Evolutionary conservation across 2,329 filamentous ascomycete genomes (phyloP).

Genomic region (Colletotrichum gloeosporioides): DNA sequence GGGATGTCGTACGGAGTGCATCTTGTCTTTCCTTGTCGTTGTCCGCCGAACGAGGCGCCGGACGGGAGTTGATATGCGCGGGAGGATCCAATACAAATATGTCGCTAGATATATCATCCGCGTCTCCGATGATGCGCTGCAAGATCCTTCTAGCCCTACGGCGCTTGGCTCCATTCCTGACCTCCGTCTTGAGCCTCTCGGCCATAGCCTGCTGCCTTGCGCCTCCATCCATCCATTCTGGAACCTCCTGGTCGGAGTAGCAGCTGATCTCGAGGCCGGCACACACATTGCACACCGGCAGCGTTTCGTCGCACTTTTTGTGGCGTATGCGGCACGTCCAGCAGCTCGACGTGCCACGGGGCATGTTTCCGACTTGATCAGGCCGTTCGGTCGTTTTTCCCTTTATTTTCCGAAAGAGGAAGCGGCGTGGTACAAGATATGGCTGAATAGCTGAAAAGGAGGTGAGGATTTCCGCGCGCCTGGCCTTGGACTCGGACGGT

Average conservation of each 20-base stretch:
- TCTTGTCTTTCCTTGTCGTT: not conserved
- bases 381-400: not conserved
- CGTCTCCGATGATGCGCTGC: not conserved
- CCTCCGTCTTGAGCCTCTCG: conserved; percentile 22
- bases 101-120: not conserved
- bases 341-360: conserved; percentile 47
- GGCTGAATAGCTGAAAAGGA: not conserved
- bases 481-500: not conserved
- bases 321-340: conserved; percentile 67
- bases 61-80: not conserved
- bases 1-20: not conserved
- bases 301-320: conserved; percentile 64
- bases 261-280: conserved; percentile 60
- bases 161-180: conserved; percentile 23
- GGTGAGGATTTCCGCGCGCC: not conserved
- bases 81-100: not conserved
- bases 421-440: not conserved
- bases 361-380: not conserved
- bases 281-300: conserved; percentile 57
- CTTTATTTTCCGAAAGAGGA: not conserved
- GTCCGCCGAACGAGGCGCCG: not conserved
- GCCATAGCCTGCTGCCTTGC: conserved; percentile 23
- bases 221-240: conserved; percentile 60
- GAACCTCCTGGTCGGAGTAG: conserved; percentile 54
- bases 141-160: conserved; percentile 47